Evolutionary conservation across 768 basidiomycete species (phyloP), one percentile per base, ranked within the genome.

Genomic region (Mycena metata): DNA sequence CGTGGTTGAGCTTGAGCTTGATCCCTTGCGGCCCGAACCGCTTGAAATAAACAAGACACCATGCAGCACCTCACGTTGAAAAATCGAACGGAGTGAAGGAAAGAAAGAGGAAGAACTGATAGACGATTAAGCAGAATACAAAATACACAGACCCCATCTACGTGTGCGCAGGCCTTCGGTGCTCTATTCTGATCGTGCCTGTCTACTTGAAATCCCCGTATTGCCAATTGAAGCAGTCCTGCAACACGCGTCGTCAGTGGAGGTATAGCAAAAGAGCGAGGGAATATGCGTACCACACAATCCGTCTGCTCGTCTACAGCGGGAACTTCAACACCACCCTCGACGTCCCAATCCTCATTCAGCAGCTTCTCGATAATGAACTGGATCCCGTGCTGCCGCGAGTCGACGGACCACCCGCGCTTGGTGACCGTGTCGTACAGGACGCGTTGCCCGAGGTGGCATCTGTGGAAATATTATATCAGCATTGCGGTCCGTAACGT

Each of bases 391-490:
- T n/a, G 85, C 82, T 70, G 83, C 75, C 17, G 81, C 49, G 21
- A 85, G 81, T 56, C 84, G 66, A 67, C 94, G 19, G 83, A 80
- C 96, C 96, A 98, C 1, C 89, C 88, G 16, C 91, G 84, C 73
- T 90, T 89, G 21, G 87, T 86, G 33, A 98, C 93, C 0, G 96
- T 96, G 77, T 98, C 96, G 76, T 95, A 97, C 8, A 89, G 81
- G 56, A 93, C 89, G 17, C 89, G 87, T 75, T 91, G 89, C 24
- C 97, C 97, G 0, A 93, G 85, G 77, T 98, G 97, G 74, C 97
- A 99, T n/a, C 89, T 88, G 50, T 1, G 61, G 9, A 39, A 3
- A 30, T 30, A 30, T 30, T 5, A 30, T 30, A 30, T 30, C 6
- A 30, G 6, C 30, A 30, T 30, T 30, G 30, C 3, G 3, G 30